phyloP scores from a whole-genome alignment of 148 eudicot species.

The Heliamphora exappendiculata region DNA sequence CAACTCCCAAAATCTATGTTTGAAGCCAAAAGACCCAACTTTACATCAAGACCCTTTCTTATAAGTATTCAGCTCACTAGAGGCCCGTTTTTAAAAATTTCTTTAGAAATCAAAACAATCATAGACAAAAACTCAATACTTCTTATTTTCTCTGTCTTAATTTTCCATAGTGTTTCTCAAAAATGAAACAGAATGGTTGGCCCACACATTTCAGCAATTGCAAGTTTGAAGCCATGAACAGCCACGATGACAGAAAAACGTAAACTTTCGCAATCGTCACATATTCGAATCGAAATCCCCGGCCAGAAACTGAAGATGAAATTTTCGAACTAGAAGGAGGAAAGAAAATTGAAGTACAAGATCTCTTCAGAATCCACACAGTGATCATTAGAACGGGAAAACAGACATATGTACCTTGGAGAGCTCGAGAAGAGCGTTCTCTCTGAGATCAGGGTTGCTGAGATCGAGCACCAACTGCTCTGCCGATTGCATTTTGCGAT shows the following conservation, averaged over 20 bases:
- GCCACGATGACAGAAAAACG: not conserved
- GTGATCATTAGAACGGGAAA: not conserved
- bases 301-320: not conserved
- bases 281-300: not conserved
- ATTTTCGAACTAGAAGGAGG: not conserved
- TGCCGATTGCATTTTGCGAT: slow-evolving; percentile 72
- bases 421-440: slow-evolving; percentile 85
- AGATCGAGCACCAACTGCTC: slow-evolving; percentile 83
- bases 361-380: not conserved
- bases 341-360: not conserved
- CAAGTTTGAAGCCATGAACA: not conserved
- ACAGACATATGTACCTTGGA: slow-evolving; percentile 50
- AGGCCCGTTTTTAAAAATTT: no score
- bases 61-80: no score
- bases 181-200: not conserved
- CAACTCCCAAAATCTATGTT: not conserved
- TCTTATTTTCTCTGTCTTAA: not conserved
- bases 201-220: not conserved
- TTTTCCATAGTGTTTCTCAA: no score
- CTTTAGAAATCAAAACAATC: no score
- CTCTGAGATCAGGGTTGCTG: slow-evolving; percentile 75
- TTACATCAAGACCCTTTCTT: not conserved
- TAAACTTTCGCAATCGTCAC: not conserved
- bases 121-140: no score
- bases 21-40: not conserved